Base-by-base conservation (phyloP, 2,329 filamentous ascomycete species). In the Curvularia spicifera region DNA sequence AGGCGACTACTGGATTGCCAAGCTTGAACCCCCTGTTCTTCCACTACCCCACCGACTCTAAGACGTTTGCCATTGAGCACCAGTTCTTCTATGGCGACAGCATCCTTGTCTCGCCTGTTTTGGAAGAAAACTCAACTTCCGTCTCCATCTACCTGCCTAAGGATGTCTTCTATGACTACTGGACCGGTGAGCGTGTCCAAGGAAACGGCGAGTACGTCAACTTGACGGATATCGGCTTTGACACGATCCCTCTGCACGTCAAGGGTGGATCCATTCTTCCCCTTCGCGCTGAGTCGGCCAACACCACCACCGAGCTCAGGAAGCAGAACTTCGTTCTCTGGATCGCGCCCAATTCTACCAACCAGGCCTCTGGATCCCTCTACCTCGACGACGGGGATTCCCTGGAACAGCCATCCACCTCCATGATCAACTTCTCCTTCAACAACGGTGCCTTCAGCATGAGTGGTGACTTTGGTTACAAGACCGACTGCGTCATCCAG, bases 311-410 rank as follows among this genome's bases (percentile, higher is more conserved):
- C 70, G 90, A 84, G 61, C 77, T 90, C 26, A 81, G 89, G 44
- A 83, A 85, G 69, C 81, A 89, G 66, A 81, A 88, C 65, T 94
- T 94, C 77, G 85, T 90, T 71, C 80, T 95, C 48, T 74, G 93
- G 56, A 83, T 95, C 40, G 88, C 90, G 0, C 82, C 89, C 0
- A 86, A 85, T 8, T 69, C 73, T 1, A 80, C 88, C 37, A 88
- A 87, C 4, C 84, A 80, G n/a, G 91, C 91, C 0, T 71, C 71
- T 0, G 91, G 91, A 0, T 80, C 81, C 47, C 79, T 95, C 49
- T 94, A 93, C 71, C 78, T 94, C 2, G 91, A 95, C 63, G 91
- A 95, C 57, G 91, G 91, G 2, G 86, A 87, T 49, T 87, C 84
- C 13, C 64, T 93, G 51, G 78, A 85, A 59, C 90, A 90, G 74